Percentiles rank a stretch among this genome's conserved stretches.
phyloP scores from a whole-genome alignment of 148 eudicot genomes.

The Chenopodium quinoa region DNA sequence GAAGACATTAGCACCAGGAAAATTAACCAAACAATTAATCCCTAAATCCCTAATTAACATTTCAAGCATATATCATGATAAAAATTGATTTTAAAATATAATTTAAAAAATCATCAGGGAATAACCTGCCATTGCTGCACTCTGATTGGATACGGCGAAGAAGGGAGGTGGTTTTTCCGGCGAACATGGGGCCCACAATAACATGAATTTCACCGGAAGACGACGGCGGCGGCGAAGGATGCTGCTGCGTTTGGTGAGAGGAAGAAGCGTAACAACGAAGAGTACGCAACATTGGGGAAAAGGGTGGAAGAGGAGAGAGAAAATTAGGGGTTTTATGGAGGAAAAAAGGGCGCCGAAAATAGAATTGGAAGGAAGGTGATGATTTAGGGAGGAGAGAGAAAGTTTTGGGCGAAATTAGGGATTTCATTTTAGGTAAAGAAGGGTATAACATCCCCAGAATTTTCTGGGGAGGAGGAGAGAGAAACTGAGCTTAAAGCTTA shows the following conservation, averaged over 20 bases:
- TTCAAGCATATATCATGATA: no score
- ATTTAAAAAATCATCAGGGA: not conserved
- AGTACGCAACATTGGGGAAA: slow-evolving; percentile 11
- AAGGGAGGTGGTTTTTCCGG: slow-evolving; percentile 82
- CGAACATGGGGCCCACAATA: slow-evolving; percentile 92
- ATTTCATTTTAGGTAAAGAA: slow-evolving; percentile 38
- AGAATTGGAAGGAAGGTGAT: slow-evolving; percentile 8
- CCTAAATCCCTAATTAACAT: no score
- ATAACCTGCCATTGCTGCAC: slow-evolving; percentile 57
- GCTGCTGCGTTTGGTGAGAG: not conserved
- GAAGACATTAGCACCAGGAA: no score
- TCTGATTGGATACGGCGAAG: slow-evolving; percentile 63
- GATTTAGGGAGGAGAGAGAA: slow-evolving; percentile 29
- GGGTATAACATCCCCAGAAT: slow-evolving; percentile 6
- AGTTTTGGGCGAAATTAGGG: slow-evolving; percentile 29
- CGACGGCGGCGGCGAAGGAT: slow-evolving; percentile 1
- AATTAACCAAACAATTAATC: no score
- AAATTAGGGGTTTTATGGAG: not conserved
- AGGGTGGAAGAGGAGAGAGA: slow-evolving; percentile 11
- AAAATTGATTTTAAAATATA: not conserved
- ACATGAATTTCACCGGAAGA: slow-evolving; percentile 64
- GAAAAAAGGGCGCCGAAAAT: slow-evolving; percentile 3
- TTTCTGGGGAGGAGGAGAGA: not conserved
- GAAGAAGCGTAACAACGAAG: slow-evolving; percentile 22
- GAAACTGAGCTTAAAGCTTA: not conserved